A percentile compares a stretch with the other conserved stretches of the same genome.
Conservation (phyloP, 805 yeast species). For the Saccharomycopsis oosterbeekiorum region DNA sequence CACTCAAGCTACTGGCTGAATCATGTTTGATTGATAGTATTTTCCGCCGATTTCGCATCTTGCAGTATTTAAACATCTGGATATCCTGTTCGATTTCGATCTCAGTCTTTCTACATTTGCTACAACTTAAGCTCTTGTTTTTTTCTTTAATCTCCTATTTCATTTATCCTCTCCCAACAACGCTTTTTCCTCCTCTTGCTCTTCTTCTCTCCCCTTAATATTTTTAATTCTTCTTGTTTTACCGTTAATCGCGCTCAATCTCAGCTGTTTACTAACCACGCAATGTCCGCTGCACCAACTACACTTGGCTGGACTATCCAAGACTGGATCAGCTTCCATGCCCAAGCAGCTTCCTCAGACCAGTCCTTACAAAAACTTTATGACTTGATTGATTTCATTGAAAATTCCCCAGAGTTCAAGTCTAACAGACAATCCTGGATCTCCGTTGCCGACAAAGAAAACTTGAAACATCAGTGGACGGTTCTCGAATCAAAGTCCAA, state of each 20-base stretch:
- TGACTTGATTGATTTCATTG: neutral
- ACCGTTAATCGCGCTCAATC: too few species aligned
- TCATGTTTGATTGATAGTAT: neutral
- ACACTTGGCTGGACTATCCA: slow-evolving; percentile 68
- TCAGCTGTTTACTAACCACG: neutral
- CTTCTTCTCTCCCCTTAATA: neutral
- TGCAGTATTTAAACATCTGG: neutral
- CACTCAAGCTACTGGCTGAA: neutral
- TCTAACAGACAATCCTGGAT: slow-evolving; percentile 86
- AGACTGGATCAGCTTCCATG: slow-evolving; percentile 71
- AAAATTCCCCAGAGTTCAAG: neutral
- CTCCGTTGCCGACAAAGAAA: slow-evolving; percentile 55
- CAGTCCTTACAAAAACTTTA: slow-evolving; percentile 19
- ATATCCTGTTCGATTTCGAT: neutral
- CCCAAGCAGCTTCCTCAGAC: slow-evolving; percentile 56
- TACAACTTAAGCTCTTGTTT: too few species aligned
- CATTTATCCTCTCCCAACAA: too few species aligned
- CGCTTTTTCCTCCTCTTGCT: neutral
- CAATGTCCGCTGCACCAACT: neutral
- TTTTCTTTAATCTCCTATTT: too few species aligned
- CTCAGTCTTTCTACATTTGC: neutral
- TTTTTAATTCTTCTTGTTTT: neutral
- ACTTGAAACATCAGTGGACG: slow-evolving; percentile 67
- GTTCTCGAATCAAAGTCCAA: slow-evolving; percentile 53
- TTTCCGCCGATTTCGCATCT: too few species aligned